Percentiles rank a stretch among this genome's conserved stretches.
Evolutionary conservation across 2,329 filamentous ascomycete genomes (phyloP).

Genomic region (Calycina marina): DNA sequence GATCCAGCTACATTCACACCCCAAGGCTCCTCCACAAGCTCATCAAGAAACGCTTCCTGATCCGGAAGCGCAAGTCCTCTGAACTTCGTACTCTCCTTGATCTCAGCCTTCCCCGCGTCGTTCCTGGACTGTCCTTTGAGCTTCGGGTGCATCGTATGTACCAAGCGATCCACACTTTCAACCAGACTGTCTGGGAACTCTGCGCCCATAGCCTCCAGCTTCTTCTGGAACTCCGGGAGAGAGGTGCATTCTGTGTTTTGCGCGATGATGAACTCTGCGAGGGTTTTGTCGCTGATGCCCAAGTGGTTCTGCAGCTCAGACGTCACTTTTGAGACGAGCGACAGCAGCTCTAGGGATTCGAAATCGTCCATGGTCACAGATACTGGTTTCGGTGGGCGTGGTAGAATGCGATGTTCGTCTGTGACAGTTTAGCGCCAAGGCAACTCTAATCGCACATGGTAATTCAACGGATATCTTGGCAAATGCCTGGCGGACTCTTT

Average conservation of each 20-base stretch:
- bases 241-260: slow-evolving; percentile 65
- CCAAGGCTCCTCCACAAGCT: slow-evolving; percentile 27
- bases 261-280: slow-evolving; percentile 92
- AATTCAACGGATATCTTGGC: too few species aligned
- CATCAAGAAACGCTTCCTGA: slow-evolving; percentile 41
- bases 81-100: slow-evolving; percentile 73
- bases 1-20: slow-evolving; percentile 26
- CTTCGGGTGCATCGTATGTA: slow-evolving; percentile 81
- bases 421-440: too few species aligned
- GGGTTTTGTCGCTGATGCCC: slow-evolving; percentile 80
- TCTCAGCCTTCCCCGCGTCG: slow-evolving; percentile 34
- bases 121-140: slow-evolving; percentile 46
- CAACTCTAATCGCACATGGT: too few species aligned
- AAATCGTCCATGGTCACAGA: slow-evolving; percentile 52
- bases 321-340: slow-evolving; percentile 86
- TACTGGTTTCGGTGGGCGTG: too few species aligned
- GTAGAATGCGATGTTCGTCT: too few species aligned
- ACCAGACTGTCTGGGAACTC: slow-evolving; percentile 76
- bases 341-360: slow-evolving; percentile 79
- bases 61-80: slow-evolving; percentile 81
- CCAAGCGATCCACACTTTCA: slow-evolving; percentile 80
- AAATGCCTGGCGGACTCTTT: too few species aligned
- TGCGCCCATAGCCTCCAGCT: slow-evolving; percentile 61
- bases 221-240: slow-evolving; percentile 59
- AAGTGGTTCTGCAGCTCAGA: slow-evolving; percentile 91